Conservation (phyloP, 768 basidiomycete species). For the Russula foetens region DNA sequence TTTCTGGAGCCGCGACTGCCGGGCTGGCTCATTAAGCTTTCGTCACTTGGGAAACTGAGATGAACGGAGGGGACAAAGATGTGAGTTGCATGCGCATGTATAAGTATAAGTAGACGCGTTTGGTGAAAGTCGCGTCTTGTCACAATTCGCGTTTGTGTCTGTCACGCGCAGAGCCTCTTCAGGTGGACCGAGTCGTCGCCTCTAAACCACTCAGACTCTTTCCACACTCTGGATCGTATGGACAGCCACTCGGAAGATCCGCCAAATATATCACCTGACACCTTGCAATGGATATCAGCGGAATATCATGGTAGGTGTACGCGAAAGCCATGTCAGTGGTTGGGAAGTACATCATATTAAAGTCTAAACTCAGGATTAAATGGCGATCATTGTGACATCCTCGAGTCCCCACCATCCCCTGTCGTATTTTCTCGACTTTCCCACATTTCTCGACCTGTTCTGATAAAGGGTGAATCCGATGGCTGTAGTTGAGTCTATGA, state of each 20-base stretch:
- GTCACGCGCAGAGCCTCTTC: neutral
- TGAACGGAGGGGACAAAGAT: neutral
- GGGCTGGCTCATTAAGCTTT: neutral
- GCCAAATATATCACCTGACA: neutral
- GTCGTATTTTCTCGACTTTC: constrained; percentile 63
- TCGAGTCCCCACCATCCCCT: constrained; percentile 51
- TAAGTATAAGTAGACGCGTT: neutral
- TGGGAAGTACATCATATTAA: neutral
- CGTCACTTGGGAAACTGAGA: neutral
- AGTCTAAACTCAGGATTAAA: constrained; percentile 43
- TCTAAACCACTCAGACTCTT: neutral
- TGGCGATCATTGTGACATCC: constrained; percentile 40
- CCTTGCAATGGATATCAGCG: constrained; percentile 30
- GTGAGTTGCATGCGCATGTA: neutral
- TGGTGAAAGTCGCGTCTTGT: neutral
- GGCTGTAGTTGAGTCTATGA: neutral
- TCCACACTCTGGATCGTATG: neutral
- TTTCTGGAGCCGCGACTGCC: constrained; percentile 1
- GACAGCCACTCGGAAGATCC: neutral
- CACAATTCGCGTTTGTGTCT: neutral
- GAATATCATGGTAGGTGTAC: constrained; percentile 30
- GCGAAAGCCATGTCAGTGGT: neutral
- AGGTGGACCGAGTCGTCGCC: no score
- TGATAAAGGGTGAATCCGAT: constrained; percentile 53
- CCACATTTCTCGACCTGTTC: constrained; percentile 60